Evolutionary conservation across 106 monocot genomes (phyloP).

Genomic region (Posidonia australis): DNA sequence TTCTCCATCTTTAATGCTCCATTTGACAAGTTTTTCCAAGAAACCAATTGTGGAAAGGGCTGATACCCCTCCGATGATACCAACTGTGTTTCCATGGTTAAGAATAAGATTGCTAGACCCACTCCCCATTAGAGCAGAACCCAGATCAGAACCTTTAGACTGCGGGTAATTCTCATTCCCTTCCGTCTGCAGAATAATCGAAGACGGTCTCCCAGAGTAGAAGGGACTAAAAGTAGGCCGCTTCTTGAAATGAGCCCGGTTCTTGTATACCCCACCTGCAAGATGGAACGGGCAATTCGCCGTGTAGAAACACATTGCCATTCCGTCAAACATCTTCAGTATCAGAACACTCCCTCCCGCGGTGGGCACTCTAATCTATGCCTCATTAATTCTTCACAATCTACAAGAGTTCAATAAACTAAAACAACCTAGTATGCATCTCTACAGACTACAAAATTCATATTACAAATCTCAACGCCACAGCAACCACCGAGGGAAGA

Average conservation of each 20-base stretch:
- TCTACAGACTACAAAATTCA: background rate
- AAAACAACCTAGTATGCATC: background rate
- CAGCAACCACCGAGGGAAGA: too few species aligned
- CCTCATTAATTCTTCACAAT: too few species aligned
- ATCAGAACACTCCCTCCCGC: background rate
- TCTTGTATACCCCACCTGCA: slow-evolving; percentile 1
- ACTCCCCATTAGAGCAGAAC: slow-evolving; percentile 11
- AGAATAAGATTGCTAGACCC: slow-evolving; percentile 6
- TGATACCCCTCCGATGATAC: slow-evolving; percentile 52
- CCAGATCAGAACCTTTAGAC: slow-evolving; percentile 3
- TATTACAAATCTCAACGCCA: background rate
- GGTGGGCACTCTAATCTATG: background rate
- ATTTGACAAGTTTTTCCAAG: slow-evolving; percentile 49
- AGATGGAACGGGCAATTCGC: slow-evolving; percentile 4
- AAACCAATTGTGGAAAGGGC: slow-evolving; percentile 38
- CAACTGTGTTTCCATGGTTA: slow-evolving; percentile 26
- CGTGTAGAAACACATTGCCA: slow-evolving; percentile 1
- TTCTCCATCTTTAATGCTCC: slow-evolving; percentile 21
- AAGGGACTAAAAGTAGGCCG: slow-evolving; percentile 6
- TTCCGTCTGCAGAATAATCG: slow-evolving; percentile 16
- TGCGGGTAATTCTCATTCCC: background rate
- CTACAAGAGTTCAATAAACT: too few species aligned
- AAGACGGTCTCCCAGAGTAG: slow-evolving; percentile 15
- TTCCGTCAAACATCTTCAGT: slow-evolving; percentile 16
- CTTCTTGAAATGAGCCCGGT: background rate